Evolutionary conservation across 2,329 filamentous ascomycete genomes (phyloP).

Genomic region (Trichoderma citrinoviride): DNA sequence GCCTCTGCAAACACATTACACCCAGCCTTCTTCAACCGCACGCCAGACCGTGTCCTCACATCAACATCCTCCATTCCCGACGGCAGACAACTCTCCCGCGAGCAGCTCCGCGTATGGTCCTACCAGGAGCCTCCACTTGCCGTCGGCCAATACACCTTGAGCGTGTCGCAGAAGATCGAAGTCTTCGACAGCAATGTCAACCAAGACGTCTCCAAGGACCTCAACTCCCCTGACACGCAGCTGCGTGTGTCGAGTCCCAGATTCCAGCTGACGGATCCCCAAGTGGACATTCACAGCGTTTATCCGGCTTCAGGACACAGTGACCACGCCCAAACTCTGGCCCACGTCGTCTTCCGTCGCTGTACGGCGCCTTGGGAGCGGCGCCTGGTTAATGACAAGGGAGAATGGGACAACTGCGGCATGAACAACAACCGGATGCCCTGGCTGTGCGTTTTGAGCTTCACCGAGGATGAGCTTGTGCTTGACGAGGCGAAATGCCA

Average conservation of each 20-base stretch:
- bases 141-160: no score
- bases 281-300: not conserved
- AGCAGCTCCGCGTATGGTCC: no score
- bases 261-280: not conserved
- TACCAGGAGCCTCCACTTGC: no score
- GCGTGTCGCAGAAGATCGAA: not conserved
- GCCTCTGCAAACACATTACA: not conserved
- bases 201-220: not conserved
- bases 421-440: not conserved
- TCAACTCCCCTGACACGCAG: not conserved
- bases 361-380: not conserved
- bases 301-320: not conserved
- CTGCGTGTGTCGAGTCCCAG: not conserved
- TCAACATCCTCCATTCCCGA: no score
- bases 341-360: not conserved
- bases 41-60: no score
- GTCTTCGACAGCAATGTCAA: no score
- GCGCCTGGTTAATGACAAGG: not conserved
- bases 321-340: not conserved
- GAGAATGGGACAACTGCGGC: no score
- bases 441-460: not conserved
- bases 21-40: no score
- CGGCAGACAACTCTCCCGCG: no score
- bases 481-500: not conserved
- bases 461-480: not conserved